phyloP scores from a whole-genome alignment of 140 eudicot species.

The Artemisia princeps region DNA sequence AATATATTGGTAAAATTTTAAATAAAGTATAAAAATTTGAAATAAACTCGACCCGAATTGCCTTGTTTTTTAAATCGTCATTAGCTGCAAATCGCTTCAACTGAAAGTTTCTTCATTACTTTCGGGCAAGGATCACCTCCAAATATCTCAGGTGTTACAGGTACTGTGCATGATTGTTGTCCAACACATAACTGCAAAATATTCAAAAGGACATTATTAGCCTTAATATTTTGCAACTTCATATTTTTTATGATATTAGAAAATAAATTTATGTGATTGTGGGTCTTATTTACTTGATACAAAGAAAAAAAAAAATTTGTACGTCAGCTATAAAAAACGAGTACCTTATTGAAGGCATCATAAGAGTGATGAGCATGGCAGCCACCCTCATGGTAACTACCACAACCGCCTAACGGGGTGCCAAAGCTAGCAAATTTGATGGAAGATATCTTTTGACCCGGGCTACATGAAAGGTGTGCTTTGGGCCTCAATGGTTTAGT shows the following conservation, averaged over 20 bases:
- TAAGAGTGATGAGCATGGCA: constrained; percentile 91
- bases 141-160: constrained; percentile 69
- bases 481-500: constrained; percentile 74
- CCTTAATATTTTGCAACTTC: too few relatives aligned
- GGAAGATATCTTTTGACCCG: constrained; percentile 80
- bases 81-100: constrained; percentile 86
- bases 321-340: not conserved
- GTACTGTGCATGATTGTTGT: constrained; percentile 65
- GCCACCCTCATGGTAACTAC: constrained; percentile 67
- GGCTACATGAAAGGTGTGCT: constrained; percentile 79
- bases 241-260: not conserved
- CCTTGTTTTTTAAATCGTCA: not conserved
- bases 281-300: not conserved
- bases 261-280: not conserved
- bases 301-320: too few relatives aligned
- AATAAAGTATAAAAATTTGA: constrained; percentile 10
- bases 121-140: constrained; percentile 97
- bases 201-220: not conserved
- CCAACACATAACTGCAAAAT: constrained; percentile 66
- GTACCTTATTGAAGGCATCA: constrained; percentile 80
- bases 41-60: constrained; percentile 15
- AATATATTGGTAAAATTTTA: not conserved
- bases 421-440: constrained; percentile 99
- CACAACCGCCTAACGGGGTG: constrained; percentile 84
- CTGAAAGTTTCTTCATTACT: constrained; percentile 86